Conservation (phyloP, 257 asterid genomes). For the Nicotiana paniculata region DNA sequence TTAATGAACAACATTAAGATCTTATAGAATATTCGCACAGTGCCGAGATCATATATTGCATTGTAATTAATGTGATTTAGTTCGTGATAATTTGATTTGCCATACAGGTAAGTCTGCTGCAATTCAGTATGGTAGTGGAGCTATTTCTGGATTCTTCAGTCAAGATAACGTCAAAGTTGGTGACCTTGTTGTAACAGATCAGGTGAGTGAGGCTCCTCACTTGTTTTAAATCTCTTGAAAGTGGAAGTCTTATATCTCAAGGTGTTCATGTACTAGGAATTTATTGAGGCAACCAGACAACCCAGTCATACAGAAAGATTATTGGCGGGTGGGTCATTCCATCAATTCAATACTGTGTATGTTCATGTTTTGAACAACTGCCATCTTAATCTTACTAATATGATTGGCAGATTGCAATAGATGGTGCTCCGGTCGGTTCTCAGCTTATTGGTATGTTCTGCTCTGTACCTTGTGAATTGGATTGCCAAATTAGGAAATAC, state of each 20-base stretch:
- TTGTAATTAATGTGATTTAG: not conserved
- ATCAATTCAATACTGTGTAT: not conserved
- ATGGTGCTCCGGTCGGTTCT: constrained; percentile 80
- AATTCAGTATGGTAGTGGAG: constrained; percentile 85
- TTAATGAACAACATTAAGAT: not conserved
- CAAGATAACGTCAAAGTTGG: constrained; percentile 46
- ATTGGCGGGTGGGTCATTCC: constrained; percentile 78
- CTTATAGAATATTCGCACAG: not conserved
- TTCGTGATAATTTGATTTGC: not conserved
- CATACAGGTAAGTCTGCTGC: constrained; percentile 72
- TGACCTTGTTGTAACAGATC: constrained; percentile 43
- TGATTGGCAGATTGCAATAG: constrained; percentile 74
- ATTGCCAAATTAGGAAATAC: not conserved
- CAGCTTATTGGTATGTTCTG: constrained; percentile 65
- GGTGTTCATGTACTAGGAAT: constrained; percentile 34
- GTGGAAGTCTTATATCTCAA: constrained; percentile 17
- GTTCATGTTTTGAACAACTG: not conserved
- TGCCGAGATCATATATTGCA: too few species aligned
- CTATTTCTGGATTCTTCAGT: constrained; percentile 86
- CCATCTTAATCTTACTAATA: constrained; percentile 7
- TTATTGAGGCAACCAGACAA: constrained; percentile 65
- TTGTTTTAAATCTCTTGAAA: not conserved
- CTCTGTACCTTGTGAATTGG: not conserved
- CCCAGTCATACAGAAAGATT: constrained; percentile 78
- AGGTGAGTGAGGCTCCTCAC: constrained; percentile 30